These are phyloP conservation scores for Halteria grandinella DNA, from an alignment of 73 alveolate genomes.

Conservation along the genomic window DNA sequence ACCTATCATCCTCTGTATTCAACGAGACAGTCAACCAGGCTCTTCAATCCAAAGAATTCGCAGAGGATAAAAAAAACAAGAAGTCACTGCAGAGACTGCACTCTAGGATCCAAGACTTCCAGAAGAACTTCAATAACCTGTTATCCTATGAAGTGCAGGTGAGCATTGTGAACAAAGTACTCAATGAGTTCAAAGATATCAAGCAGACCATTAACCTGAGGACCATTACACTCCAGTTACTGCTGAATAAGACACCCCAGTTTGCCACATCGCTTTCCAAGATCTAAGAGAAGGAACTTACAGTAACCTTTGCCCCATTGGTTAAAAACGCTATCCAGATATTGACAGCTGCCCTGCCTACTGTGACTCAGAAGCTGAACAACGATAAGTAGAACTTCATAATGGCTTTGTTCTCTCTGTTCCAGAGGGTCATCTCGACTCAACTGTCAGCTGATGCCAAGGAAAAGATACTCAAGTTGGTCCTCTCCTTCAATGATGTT, in stretches of 20 bases:
- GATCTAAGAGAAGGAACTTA: conserved; percentile 1
- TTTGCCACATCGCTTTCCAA: conserved; percentile 19
- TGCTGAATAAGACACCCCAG: conserved; percentile 21
- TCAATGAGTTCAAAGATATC: neutral
- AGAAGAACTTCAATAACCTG: conserved; percentile 4
- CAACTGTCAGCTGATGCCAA: neutral
- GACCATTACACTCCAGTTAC: conserved; percentile 5
- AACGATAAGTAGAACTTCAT: too few relatives aligned
- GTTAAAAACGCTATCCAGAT: neutral
- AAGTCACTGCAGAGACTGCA: conserved; percentile 19
- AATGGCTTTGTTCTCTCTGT: conserved; percentile 3
- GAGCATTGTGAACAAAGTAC: neutral
- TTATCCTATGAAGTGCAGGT: conserved; percentile 17
- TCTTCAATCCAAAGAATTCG: conserved; percentile 3
- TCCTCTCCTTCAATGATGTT: neutral
- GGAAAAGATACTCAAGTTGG: neutral
- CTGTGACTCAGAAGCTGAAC: too few relatives aligned
- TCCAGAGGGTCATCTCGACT: neutral
- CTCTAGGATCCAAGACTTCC: conserved; percentile 21
- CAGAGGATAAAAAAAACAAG: conserved; percentile 11
- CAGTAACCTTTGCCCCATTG: neutral
- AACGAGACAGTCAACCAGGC: neutral
- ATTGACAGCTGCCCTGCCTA: conserved; percentile 1
- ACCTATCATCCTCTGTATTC: conserved; percentile 1
- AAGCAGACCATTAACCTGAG: conserved; percentile 13